These are phyloP conservation scores for Panicum virgatum DNA, from an alignment of 202 grass and related monocot genomes.

Conservation along the genomic window DNA sequence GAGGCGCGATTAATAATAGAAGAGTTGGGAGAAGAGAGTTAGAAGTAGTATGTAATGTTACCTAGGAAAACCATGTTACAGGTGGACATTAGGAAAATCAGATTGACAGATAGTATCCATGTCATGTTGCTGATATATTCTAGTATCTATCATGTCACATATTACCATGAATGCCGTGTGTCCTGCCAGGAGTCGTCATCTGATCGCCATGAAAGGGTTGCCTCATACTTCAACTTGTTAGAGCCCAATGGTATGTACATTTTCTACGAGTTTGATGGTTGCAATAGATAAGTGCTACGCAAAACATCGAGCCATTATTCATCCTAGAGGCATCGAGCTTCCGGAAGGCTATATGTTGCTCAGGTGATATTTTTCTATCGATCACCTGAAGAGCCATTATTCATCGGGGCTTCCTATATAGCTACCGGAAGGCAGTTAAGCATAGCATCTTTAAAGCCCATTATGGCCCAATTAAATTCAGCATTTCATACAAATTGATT, in stretches of 20 bases:
- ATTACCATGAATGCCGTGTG: not conserved
- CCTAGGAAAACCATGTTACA: not conserved
- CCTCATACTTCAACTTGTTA: not conserved
- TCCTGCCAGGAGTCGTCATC: too few species aligned
- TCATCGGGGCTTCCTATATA: too few species aligned
- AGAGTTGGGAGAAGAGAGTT: constrained; percentile 39
- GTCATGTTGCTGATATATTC: not conserved
- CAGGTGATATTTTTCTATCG: too few species aligned
- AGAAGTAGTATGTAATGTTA: not conserved
- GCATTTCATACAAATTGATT: too few species aligned
- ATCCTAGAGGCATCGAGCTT: too few species aligned
- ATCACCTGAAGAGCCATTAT: too few species aligned
- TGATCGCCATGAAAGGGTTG: not conserved
- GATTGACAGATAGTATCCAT: not conserved
- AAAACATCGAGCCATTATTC: not conserved
- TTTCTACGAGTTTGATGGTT: not conserved
- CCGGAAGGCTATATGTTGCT: too few species aligned
- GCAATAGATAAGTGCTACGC: not conserved
- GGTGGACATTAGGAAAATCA: not conserved
- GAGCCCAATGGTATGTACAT: not conserved
- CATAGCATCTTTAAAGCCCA: too few species aligned
- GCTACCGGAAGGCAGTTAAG: too few species aligned
- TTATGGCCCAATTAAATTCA: too few species aligned
- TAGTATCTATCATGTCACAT: not conserved
- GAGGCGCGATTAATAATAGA: constrained; percentile 43